phyloP scores from a whole-genome alignment of 2,329 filamentous ascomycete species.

The Fusarium euwallaceae region DNA sequence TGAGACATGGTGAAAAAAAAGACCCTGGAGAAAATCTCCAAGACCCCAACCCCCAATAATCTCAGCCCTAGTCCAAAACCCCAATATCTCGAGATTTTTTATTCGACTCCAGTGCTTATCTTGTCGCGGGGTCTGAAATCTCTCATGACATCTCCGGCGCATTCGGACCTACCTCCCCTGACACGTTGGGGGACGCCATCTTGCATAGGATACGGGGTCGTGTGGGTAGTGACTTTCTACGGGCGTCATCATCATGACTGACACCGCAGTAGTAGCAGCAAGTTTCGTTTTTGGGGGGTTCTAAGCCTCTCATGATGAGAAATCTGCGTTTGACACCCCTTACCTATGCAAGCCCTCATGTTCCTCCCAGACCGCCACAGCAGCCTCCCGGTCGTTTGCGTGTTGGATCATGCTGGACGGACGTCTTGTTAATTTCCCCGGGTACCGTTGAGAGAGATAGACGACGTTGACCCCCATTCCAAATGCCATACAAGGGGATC shows the following conservation, averaged over 20 bases:
- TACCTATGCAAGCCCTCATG: conserved; percentile 2
- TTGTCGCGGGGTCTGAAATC: not conserved
- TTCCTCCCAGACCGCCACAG: not conserved
- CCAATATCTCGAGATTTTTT: conserved; percentile 25
- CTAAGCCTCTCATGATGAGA: not conserved
- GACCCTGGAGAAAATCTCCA: not conserved
- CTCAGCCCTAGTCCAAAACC: conserved; percentile 30
- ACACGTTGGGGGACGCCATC: not conserved
- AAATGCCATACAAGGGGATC: not conserved
- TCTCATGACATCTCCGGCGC: conserved; percentile 6
- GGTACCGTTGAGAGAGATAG: not conserved
- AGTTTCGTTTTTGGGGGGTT: conserved; percentile 16
- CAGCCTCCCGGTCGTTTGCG: not conserved
- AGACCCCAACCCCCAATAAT: conserved; percentile 44
- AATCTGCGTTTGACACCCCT: not conserved
- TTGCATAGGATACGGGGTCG: not conserved
- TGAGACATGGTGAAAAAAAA: conserved; percentile 18
- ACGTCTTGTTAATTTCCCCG: not conserved
- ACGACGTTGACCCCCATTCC: not conserved
- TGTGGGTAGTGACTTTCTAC: not conserved
- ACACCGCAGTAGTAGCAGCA: not conserved
- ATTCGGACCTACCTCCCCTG: conserved; percentile 3
- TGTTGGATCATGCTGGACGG: not conserved
- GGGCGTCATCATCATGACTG: conserved; percentile 8
- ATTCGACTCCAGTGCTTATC: not conserved